These are phyloP conservation scores for Clarireedia monteithiana DNA, from an alignment of 2,329 filamentous ascomycete species.

Conservation along the genomic window DNA sequence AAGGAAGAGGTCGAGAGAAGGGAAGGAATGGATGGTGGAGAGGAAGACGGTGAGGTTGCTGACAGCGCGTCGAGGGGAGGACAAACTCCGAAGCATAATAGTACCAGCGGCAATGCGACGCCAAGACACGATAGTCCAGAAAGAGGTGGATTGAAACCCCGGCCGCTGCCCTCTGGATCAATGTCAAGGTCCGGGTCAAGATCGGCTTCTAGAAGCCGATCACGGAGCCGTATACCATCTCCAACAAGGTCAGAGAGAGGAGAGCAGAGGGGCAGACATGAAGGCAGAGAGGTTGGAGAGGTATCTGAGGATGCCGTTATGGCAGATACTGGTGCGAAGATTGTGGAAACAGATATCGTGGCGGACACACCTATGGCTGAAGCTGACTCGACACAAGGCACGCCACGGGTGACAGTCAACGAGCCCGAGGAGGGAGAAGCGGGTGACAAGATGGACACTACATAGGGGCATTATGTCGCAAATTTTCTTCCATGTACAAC, in stretches of 20 bases:
- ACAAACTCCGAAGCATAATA: constrained; percentile 43
- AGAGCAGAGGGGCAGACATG: neutral
- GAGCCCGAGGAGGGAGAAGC: constrained; percentile 31
- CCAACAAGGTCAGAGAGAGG: constrained; percentile 26
- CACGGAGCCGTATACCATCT: constrained; percentile 32
- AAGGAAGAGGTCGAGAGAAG: constrained; percentile 88
- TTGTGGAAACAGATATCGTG: constrained; percentile 28
- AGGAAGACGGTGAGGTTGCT: constrained; percentile 53
- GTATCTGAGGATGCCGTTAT: constrained; percentile 52
- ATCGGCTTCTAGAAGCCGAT: constrained; percentile 32
- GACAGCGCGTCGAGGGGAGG: constrained; percentile 42
- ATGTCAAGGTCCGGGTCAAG: constrained; percentile 28
- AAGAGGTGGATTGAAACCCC: constrained; percentile 30
- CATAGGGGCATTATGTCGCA: constrained; percentile 21
- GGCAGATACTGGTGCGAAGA: constrained; percentile 42
- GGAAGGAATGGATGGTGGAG: constrained; percentile 63
- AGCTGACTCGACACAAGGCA: constrained; percentile 26
- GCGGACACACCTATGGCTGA: constrained; percentile 26
- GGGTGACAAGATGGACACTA: constrained; percentile 60
- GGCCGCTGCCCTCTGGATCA: constrained; percentile 21
- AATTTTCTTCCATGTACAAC: constrained; percentile 11
- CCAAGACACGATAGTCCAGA: constrained; percentile 43
- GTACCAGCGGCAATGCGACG: constrained; percentile 39
- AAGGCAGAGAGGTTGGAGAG: constrained; percentile 15
- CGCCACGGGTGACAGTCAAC: constrained; percentile 43